phyloP scores from a whole-genome alignment of 352 stramenopile species.

The Lagenidium giganteum region DNA sequence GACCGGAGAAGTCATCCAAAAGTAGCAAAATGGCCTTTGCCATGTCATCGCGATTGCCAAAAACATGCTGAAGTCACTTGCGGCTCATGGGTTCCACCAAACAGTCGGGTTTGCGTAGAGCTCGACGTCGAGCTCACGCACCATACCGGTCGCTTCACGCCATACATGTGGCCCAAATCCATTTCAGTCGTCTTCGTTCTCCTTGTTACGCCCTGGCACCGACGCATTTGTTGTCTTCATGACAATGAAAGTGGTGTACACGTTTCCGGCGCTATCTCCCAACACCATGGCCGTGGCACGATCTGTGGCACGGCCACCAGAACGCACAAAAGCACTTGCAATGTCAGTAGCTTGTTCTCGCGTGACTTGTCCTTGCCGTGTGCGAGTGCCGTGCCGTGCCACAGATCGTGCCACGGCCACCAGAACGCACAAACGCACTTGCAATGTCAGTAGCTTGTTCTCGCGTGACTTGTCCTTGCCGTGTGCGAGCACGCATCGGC shows the following conservation, averaged over 20 bases:
- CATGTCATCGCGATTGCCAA: constrained; percentile 4
- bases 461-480: too few relatives aligned
- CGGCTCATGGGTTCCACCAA: constrained; percentile 22
- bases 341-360: background rate
- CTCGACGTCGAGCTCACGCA: too few relatives aligned
- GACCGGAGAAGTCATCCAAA: constrained; percentile 22
- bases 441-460: constrained; percentile 7
- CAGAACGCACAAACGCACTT: constrained; percentile 19
- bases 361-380: too few relatives aligned
- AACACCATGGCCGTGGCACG: constrained; percentile 20
- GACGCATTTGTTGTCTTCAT: constrained; percentile 5
- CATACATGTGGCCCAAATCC: constrained; percentile 20
- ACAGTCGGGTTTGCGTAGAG: constrained; percentile 19
- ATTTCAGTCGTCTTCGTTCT: constrained; percentile 11
- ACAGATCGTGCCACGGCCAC: constrained; percentile 13
- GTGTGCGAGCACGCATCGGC: too few relatives aligned
- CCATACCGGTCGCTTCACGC: constrained; percentile 3
- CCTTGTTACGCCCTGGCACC: background rate
- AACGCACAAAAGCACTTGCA: constrained; percentile 21
- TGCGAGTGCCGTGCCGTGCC: too few relatives aligned
- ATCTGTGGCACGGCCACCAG: constrained; percentile 14
- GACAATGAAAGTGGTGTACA: constrained; percentile 15
- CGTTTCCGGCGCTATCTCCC: constrained; percentile 10
- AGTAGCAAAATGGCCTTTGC: constrained; percentile 18
- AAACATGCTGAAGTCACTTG: constrained; percentile 16